Conservation (phyloP, 768 basidiomycete genomes). For the Boletus pseudopeckii region DNA sequence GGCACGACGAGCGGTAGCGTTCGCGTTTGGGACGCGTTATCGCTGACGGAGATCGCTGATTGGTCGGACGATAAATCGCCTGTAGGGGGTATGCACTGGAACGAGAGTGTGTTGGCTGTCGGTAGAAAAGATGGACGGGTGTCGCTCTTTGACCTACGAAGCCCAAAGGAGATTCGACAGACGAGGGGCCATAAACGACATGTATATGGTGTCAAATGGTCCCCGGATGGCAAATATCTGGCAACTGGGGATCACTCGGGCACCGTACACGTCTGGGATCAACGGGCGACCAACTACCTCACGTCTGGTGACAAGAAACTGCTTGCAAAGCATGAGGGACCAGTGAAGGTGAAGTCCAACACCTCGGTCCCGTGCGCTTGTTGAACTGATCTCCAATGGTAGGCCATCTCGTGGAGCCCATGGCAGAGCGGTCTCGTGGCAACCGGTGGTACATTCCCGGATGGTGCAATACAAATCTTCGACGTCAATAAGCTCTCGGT, state of each 20-base stretch:
- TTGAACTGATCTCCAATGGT: background rate
- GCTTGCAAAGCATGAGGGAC: conserved; percentile 41
- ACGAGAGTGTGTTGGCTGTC: conserved; percentile 34
- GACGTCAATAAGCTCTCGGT: conserved; percentile 40
- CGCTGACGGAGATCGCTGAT: conserved; percentile 24
- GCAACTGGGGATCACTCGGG: conserved; percentile 42
- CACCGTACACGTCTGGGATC: conserved; percentile 44
- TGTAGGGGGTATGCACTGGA: conserved; percentile 43
- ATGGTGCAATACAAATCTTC: conserved; percentile 57
- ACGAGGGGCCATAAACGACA: conserved; percentile 33
- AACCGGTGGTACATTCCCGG: conserved; percentile 62
- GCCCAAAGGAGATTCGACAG: conserved; percentile 25
- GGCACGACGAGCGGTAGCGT: conserved; percentile 50
- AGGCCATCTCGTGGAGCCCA: conserved; percentile 75
- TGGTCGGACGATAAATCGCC: conserved; percentile 36
- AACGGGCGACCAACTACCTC: conserved; percentile 33
- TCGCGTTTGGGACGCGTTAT: conserved; percentile 51
- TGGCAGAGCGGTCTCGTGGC: conserved; percentile 69
- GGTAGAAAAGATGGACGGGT: conserved; percentile 40
- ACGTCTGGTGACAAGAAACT: conserved; percentile 32
- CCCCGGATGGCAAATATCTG: conserved; percentile 37
- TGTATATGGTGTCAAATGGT: conserved; percentile 41
- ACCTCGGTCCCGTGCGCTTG: background rate
- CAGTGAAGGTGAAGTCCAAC: conserved; percentile 38
- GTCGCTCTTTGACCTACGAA: conserved; percentile 37